Conservation (phyloP, 805 yeast genomes). For the Candida chilensis region DNA sequence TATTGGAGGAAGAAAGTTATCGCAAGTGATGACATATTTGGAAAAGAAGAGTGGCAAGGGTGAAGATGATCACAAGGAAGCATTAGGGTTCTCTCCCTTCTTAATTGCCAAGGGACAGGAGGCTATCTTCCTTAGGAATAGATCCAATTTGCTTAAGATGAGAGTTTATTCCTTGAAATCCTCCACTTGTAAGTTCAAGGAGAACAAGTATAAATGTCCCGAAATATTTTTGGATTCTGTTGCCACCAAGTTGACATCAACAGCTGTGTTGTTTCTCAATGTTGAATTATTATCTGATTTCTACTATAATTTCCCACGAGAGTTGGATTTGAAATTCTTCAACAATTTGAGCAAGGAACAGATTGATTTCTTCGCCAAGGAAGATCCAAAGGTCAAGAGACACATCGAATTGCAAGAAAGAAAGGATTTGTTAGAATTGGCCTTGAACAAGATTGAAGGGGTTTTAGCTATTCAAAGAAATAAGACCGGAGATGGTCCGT, state of each 20-base stretch:
- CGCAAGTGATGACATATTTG: conserved; percentile 72
- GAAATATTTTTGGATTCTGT: conserved; percentile 91
- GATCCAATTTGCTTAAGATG: conserved; percentile 62
- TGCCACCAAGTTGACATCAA: conserved; percentile 82
- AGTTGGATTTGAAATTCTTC: conserved; percentile 69
- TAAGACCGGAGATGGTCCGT: no score
- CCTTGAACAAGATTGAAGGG: conserved; percentile 75
- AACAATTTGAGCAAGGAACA: conserved; percentile 61
- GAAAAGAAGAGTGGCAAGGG: conserved; percentile 32
- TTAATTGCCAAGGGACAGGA: conserved; percentile 73
- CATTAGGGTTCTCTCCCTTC: conserved; percentile 76
- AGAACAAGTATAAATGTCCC: conserved; percentile 85
- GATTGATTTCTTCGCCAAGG: conserved; percentile 84
- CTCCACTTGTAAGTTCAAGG: conserved; percentile 67
- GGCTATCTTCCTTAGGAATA: conserved; percentile 70
- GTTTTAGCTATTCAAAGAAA: conserved; percentile 58
- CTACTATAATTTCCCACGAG: conserved; percentile 93
- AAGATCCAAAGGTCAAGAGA: conserved; percentile 82
- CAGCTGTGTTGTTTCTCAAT: conserved; percentile 86
- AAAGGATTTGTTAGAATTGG: conserved; percentile 79
- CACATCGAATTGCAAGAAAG: conserved; percentile 93
- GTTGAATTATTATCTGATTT: conserved; percentile 93
- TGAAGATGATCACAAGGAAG: conserved; percentile 47
- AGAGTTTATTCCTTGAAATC: conserved; percentile 71
- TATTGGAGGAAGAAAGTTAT: conserved; percentile 78